Evolutionary conservation across 2,329 filamentous ascomycete genomes (phyloP).

Genomic region (Epichloe glyceriae): DNA sequence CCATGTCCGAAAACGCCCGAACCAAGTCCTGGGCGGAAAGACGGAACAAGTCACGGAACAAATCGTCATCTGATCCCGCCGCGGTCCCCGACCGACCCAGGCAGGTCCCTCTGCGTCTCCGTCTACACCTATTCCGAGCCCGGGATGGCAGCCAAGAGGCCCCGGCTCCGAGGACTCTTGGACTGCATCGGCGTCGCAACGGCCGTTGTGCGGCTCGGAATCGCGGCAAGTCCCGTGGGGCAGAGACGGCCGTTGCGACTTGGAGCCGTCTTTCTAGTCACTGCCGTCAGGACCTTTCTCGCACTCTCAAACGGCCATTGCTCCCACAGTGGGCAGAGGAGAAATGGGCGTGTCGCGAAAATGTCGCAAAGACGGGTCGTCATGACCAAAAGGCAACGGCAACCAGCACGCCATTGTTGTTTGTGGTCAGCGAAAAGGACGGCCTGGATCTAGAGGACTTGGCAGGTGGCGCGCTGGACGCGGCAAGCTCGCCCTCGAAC

Average conservation of each 20-base stretch:
- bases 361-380: slow-evolving; percentile 17
- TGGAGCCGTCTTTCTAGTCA: slow-evolving; percentile 28
- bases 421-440: slow-evolving; percentile 19
- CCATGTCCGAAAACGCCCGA: slow-evolving; percentile 7
- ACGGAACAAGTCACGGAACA: no score
- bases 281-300: slow-evolving; percentile 23
- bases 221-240: slow-evolving; percentile 21
- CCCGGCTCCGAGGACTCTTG: slow-evolving; percentile 11
- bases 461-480: slow-evolving; percentile 9
- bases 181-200: slow-evolving; percentile 16
- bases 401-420: slow-evolving; percentile 26
- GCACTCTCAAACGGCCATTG: slow-evolving; percentile 18
- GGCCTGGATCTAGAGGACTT: slow-evolving; percentile 30
- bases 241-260: slow-evolving; percentile 20
- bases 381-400: slow-evolving; percentile 28
- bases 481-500: not conserved
- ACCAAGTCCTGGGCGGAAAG: slow-evolving; percentile 5
- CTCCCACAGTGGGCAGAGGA: slow-evolving; percentile 30
- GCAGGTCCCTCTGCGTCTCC: slow-evolving; percentile 16
- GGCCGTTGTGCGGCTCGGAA: slow-evolving; percentile 18
- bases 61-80: not conserved
- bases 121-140: slow-evolving; percentile 10
- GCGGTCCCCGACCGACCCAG: slow-evolving; percentile 9
- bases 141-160: not conserved
- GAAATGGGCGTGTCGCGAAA: slow-evolving; percentile 26